A percentile compares a stretch with the other conserved stretches of the same genome.
Conservation (phyloP, 2,329 filamentous ascomycete species). For the Beauveria sp. region DNA sequence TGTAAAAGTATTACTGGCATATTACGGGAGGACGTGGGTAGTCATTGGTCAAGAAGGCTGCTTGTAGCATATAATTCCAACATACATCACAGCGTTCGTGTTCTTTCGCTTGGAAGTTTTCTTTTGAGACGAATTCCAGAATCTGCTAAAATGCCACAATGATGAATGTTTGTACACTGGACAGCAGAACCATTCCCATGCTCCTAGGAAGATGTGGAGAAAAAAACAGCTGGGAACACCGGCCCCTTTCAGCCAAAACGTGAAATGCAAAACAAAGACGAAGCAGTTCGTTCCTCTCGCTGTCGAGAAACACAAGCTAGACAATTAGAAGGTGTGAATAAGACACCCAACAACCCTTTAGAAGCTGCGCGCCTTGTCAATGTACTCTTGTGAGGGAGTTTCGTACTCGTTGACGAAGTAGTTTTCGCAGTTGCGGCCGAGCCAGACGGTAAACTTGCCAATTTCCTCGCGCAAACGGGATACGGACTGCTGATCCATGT, state of each 20-base stretch:
- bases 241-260: neutral
- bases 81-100: neutral
- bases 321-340: neutral
- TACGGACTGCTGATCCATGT: slow-evolving; percentile 92
- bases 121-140: neutral
- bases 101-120: neutral
- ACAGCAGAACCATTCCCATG: neutral
- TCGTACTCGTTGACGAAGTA: slow-evolving; percentile 78
- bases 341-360: slow-evolving; percentile 18
- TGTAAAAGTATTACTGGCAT: slow-evolving; percentile 5
- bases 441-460: slow-evolving; percentile 76
- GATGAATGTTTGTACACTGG: neutral
- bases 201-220: neutral
- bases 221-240: neutral
- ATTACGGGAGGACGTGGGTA: neutral
- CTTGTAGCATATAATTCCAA: neutral
- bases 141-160: neutral
- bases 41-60: neutral
- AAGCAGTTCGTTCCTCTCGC: neutral
- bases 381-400: slow-evolving; percentile 61
- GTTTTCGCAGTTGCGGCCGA: slow-evolving; percentile 64
- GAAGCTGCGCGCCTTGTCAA: slow-evolving; percentile 54
- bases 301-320: neutral
- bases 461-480: slow-evolving; percentile 84
- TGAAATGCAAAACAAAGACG: neutral